Conservation (phyloP, 2,329 filamentous ascomycete genomes). For the Didymella pinodella region DNA sequence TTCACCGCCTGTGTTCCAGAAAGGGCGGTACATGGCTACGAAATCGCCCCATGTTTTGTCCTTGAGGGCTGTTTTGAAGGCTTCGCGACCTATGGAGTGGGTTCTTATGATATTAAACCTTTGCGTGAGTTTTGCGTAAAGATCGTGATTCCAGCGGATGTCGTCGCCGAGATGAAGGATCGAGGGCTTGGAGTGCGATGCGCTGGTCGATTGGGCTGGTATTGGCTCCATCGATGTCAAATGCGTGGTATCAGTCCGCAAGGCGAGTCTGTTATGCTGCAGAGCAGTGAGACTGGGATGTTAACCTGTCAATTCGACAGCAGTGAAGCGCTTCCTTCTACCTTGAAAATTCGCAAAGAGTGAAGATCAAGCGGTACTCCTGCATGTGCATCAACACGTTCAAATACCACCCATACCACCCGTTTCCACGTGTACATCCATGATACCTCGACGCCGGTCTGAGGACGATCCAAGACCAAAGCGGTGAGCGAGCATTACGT, state of each 20-base stretch:
- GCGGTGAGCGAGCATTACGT: slow-evolving; percentile 8
- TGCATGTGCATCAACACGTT: neutral
- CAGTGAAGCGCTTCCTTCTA: neutral
- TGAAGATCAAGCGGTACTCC: neutral
- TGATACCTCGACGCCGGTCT: neutral
- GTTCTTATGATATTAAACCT: slow-evolving; percentile 53
- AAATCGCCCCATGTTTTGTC: slow-evolving; percentile 54
- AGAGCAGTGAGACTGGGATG: neutral
- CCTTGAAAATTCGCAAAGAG: neutral
- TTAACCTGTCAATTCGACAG: neutral
- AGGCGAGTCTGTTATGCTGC: neutral
- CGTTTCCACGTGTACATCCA: slow-evolving; percentile 2
- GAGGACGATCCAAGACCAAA: slow-evolving; percentile 1
- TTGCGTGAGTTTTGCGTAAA: slow-evolving; percentile 49
- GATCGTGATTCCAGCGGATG: slow-evolving; percentile 55
- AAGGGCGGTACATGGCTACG: slow-evolving; percentile 63
- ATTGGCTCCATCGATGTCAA: neutral
- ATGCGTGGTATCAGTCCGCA: neutral
- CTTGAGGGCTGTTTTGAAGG: slow-evolving; percentile 52
- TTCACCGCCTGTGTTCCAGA: slow-evolving; percentile 71
- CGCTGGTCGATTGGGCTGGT: neutral
- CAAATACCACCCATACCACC: neutral
- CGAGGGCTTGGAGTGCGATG: slow-evolving; percentile 32
- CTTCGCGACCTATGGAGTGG: slow-evolving; percentile 49
- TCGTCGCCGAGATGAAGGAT: slow-evolving; percentile 56